phyloP scores from a whole-genome alignment of 148 eudicot genomes.

The Rhododendron kiyosumense region DNA sequence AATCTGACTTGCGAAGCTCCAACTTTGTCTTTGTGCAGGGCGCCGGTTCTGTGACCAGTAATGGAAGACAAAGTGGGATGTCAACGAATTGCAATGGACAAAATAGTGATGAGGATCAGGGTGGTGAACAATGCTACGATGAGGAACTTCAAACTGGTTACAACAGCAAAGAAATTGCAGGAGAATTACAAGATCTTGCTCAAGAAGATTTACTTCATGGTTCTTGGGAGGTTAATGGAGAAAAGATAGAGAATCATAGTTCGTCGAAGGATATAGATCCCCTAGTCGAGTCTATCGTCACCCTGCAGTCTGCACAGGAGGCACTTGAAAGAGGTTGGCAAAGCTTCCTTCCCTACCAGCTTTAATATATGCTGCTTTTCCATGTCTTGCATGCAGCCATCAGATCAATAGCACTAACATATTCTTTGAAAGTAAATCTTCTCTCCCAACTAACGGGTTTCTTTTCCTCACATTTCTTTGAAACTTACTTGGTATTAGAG shows the following conservation, averaged over 20 bases:
- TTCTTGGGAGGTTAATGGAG: constrained; percentile 30
- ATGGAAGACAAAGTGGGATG: constrained; percentile 39
- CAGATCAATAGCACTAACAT: not conserved
- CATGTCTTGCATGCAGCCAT: not conserved
- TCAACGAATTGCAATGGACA: constrained; percentile 30
- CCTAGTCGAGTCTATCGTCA: constrained; percentile 45
- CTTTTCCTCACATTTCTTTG: not conserved
- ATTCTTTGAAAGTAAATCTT: not conserved
- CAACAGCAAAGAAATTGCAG: constrained; percentile 13
- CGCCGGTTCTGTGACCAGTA: constrained; percentile 28
- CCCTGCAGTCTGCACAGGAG: constrained; percentile 68
- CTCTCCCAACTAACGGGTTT: not conserved
- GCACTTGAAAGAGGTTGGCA: constrained; percentile 70
- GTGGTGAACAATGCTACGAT: constrained; percentile 26
- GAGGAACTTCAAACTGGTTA: constrained; percentile 26
- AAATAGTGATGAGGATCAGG: constrained; percentile 34
- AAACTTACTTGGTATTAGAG: not conserved
- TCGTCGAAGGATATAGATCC: constrained; percentile 46
- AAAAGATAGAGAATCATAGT: constrained; percentile 29
- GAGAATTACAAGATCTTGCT: constrained; percentile 27
- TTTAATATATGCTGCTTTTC: not conserved
- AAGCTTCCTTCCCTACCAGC: not conserved
- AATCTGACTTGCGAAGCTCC: constrained; percentile 77
- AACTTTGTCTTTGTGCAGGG: constrained; percentile 60
- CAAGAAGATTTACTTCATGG: constrained; percentile 29